Evolutionary conservation across 148 eudicot genomes (phyloP).

Genomic region (Tetragonia tetragonoides): DNA sequence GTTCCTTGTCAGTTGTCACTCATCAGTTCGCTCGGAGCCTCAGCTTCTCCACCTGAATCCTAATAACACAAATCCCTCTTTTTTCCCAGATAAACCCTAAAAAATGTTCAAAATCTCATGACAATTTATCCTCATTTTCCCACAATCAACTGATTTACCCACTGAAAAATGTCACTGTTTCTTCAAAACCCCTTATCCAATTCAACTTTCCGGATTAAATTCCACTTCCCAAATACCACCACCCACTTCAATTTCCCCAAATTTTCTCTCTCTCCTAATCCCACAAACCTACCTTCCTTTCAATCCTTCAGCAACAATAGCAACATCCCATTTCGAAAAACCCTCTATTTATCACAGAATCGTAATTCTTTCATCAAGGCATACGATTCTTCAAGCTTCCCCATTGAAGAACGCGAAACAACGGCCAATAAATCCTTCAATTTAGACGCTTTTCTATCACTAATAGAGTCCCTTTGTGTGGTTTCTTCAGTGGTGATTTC

Average conservation of each 20-base stretch:
- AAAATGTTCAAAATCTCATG: not conserved
- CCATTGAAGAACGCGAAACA: constrained; percentile 12
- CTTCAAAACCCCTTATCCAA: constrained; percentile 40
- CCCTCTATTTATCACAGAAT: constrained; percentile 15
- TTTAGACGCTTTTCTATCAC: constrained; percentile 53
- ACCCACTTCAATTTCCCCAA: constrained; percentile 24
- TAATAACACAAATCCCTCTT: too few species aligned
- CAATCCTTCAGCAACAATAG: constrained; percentile 13
- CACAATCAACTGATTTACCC: not conserved
- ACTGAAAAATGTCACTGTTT: constrained; percentile 25
- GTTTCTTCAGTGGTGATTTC: constrained; percentile 54
- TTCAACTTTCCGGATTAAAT: constrained; percentile 26
- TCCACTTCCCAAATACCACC: constrained; percentile 9
- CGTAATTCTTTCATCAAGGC: constrained; percentile 30
- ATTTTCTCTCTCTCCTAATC: constrained; percentile 1
- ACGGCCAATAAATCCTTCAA: constrained; percentile 21
- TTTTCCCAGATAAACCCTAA: not conserved
- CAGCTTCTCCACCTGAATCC: not conserved
- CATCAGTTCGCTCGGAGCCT: not conserved
- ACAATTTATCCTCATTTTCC: too few species aligned
- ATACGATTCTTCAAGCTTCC: constrained; percentile 29
- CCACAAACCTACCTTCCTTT: constrained; percentile 20
- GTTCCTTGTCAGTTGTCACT: not conserved
- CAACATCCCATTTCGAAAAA: constrained; percentile 21
- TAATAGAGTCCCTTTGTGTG: constrained; percentile 54